phyloP scores from a whole-genome alignment of 768 basidiomycete species.

The Leucocoprinus sp. region DNA sequence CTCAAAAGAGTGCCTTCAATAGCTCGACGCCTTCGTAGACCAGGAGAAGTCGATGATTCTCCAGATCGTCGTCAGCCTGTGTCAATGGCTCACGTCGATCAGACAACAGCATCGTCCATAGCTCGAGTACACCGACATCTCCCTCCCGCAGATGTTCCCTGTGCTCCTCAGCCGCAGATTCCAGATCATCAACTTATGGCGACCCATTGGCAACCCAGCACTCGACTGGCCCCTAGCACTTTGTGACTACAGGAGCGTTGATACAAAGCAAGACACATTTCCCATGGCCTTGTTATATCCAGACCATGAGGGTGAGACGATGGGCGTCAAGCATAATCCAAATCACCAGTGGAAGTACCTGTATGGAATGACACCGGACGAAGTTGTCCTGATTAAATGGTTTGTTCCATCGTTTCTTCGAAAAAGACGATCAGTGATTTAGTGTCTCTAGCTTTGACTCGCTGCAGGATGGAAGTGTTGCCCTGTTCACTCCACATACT shows the following conservation, averaged over 20 bases:
- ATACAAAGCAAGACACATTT: conserved; percentile 31
- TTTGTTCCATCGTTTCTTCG: conserved; percentile 16
- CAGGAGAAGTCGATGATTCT: conserved; percentile 11
- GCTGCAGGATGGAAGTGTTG: conserved; percentile 36
- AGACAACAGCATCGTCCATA: conserved; percentile 26
- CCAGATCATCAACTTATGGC: conserved; percentile 42
- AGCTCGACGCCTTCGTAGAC: conserved; percentile 15
- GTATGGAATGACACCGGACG: conserved; percentile 37
- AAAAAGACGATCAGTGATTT: not conserved
- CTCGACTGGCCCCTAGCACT: conserved; percentile 31
- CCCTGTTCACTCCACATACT: conserved; percentile 51
- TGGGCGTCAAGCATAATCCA: conserved; percentile 35
- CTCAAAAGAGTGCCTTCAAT: not conserved
- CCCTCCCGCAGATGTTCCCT: conserved; percentile 26
- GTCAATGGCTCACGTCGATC: conserved; percentile 29
- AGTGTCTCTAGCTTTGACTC: conserved; percentile 18
- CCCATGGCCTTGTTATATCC: conserved; percentile 39
- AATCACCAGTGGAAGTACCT: conserved; percentile 46
- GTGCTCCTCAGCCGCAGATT: conserved; percentile 30
- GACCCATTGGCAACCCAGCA: conserved; percentile 32
- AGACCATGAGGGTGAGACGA: conserved; percentile 43
- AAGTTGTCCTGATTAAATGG: conserved; percentile 47
- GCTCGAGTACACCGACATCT: conserved; percentile 31
- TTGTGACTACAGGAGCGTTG: conserved; percentile 33
- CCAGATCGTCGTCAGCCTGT: conserved; percentile 15